These are phyloP conservation scores for Endoconidiophora laricicola DNA, from an alignment of 2,329 filamentous ascomycete species.

Conservation along the genomic window DNA sequence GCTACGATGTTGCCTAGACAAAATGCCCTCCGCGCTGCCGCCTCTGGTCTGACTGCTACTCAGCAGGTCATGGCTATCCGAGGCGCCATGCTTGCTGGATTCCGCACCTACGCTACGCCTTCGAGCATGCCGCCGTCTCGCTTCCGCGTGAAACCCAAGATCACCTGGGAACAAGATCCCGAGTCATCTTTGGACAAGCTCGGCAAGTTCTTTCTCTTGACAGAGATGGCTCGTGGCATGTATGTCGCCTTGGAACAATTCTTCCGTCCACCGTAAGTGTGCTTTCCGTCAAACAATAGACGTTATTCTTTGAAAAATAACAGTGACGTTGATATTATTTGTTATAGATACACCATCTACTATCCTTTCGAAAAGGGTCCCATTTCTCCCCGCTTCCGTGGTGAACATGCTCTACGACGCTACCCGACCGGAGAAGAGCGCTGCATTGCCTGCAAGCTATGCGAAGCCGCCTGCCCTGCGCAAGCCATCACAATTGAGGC, in stretches of 20 bases:
- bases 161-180: slow-evolving; percentile 64
- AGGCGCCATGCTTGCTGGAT: not conserved
- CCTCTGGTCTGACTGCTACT: not conserved
- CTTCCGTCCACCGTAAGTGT: slow-evolving; percentile 87
- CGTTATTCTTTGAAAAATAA: not conserved
- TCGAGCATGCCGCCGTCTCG: slow-evolving; percentile 61
- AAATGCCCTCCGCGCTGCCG: not conserved
- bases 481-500: slow-evolving; percentile 98
- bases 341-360: slow-evolving; percentile 81
- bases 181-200: slow-evolving; percentile 68
- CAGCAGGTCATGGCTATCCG: not conserved
- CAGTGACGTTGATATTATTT: slow-evolving; percentile 6
- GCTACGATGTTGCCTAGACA: not conserved
- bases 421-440: slow-evolving; percentile 97
- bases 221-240: slow-evolving; percentile 95
- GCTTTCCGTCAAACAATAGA: not conserved
- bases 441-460: slow-evolving; percentile 99
- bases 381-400: slow-evolving; percentile 93
- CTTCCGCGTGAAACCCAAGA: slow-evolving; percentile 60
- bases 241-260: slow-evolving; percentile 95
- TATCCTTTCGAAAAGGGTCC: slow-evolving; percentile 99
- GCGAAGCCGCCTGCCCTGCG: slow-evolving; percentile 92
- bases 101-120: slow-evolving; percentile 45
- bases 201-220: slow-evolving; percentile 87
- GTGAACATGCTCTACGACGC: slow-evolving; percentile 87